Base-by-base conservation (phyloP, 805 yeast species). In the Saccharomycopsis selenospora region DNA sequence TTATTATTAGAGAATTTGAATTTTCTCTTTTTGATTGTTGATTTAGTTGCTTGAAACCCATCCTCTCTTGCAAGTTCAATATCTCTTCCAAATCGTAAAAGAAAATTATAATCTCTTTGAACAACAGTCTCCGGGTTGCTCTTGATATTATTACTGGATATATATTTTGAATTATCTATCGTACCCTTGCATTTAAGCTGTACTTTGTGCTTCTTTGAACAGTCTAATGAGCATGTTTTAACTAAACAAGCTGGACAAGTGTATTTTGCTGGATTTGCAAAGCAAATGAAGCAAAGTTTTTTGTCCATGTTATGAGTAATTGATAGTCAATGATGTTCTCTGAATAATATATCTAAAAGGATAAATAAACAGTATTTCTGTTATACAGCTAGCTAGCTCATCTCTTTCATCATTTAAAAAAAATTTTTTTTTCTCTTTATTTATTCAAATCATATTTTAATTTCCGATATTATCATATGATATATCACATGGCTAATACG, bases 61-160 rank as follows among this genome's bases (percentile, higher is more conserved):
- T 82, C 91, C 0, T 62, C 63, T 56, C 77, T 80, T 5, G 79
- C 76, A 13, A 85, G 61, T n/a, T 72, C 71, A 11, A 88, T 68
- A 2, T 71, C 63, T 40, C 97, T 66, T 43, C 80, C 80, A 47
- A 86, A 57, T 18, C 66, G 68, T 49, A 76, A 68, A 27, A 90
- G 64, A 59, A 85, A 86, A 59, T 86, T 83, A 62, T 88, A 90
- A 61, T 90, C 97, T 52, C 97, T 66, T 59, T 89, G 88, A 4
- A 89, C 76, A 2, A 25, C 46, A 20, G 61, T 62, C 29, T 79
- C 76, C 3, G 63, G 56, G 6, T 65, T 64, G 23, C 66, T 65
- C 5, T 63, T 66, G 47, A 65, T 64, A 55, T 64, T 50, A 17
- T 65, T 59, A 40, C 75, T 71, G 3, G 56, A 50, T 1, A 85